phyloP scores from a whole-genome alignment of 352 stramenopile genomes.

The Aphanomyces invadans region DNA sequence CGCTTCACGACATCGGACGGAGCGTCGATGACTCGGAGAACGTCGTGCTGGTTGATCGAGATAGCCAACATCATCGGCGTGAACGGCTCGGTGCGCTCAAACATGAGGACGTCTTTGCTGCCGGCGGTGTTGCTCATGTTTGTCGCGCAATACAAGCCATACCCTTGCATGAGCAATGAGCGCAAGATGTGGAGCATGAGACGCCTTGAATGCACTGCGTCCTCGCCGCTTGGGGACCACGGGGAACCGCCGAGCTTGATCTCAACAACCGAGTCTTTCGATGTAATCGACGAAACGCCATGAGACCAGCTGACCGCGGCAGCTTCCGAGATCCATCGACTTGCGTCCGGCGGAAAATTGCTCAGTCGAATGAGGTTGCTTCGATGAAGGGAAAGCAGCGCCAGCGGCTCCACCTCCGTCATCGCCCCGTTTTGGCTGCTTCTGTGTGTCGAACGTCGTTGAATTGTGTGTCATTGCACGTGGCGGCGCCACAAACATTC shows the following conservation, averaged over 20 bases:
- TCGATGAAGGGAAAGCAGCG: background rate
- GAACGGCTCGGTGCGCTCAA: constrained; percentile 1
- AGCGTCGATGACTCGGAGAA: background rate
- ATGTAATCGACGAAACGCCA: background rate
- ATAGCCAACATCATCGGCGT: background rate
- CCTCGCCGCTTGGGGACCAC: background rate
- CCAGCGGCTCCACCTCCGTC: background rate
- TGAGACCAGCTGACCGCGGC: background rate
- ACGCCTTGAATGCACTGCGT: background rate
- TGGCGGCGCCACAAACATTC: too few species aligned
- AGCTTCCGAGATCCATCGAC: background rate
- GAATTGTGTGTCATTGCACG: too few species aligned
- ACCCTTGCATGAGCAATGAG: background rate
- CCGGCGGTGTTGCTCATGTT: background rate
- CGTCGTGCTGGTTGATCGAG: constrained; percentile 7
- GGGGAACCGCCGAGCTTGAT: background rate
- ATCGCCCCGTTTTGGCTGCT: too few species aligned
- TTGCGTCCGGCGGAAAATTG: constrained; percentile 1
- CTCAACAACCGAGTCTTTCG: background rate
- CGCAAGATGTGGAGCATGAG: constrained; percentile 8
- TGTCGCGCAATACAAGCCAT: background rate
- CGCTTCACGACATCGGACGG: background rate
- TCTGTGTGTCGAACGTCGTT: too few species aligned
- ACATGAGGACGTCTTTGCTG: background rate
- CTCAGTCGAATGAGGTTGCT: background rate